These are phyloP conservation scores for Crithidia expoeki DNA, from an alignment of 208 protist species.

Conservation along the genomic window DNA sequence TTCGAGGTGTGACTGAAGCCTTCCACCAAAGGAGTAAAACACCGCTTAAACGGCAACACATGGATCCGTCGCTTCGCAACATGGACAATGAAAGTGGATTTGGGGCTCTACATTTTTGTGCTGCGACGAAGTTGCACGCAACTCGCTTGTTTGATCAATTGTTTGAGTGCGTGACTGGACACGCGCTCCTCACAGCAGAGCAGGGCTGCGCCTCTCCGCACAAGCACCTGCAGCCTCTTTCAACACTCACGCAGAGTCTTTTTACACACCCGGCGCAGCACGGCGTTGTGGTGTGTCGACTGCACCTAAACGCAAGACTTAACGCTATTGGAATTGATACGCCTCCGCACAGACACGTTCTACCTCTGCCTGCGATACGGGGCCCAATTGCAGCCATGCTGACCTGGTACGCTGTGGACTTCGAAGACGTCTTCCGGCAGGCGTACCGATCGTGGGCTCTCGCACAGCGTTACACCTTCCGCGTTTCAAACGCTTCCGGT, in stretches of 20 bases:
- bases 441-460: conserved; percentile 11
- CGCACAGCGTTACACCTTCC: neutral
- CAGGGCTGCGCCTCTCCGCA: too few species aligned
- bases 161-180: neutral
- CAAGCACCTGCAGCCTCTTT: neutral
- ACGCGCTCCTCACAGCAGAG: neutral
- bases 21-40: neutral
- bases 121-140: neutral
- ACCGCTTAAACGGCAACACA: neutral
- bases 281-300: conserved; percentile 20
- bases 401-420: conserved; percentile 28
- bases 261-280: conserved; percentile 13
- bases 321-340: neutral
- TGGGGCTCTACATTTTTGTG: neutral
- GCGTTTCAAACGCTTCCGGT: neutral
- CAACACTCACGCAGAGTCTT: conserved; percentile 6
- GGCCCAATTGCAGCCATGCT: conserved; percentile 11
- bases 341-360: neutral
- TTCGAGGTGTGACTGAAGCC: neutral
- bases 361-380: neutral
- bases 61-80: neutral
- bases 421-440: conserved; percentile 10
- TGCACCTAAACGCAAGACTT: neutral
- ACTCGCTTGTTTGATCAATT: neutral
- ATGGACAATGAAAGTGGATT: neutral